Evolutionary conservation across 2,329 filamentous ascomycete species (phyloP).

Genomic region (Penicillium nordicum): DNA sequence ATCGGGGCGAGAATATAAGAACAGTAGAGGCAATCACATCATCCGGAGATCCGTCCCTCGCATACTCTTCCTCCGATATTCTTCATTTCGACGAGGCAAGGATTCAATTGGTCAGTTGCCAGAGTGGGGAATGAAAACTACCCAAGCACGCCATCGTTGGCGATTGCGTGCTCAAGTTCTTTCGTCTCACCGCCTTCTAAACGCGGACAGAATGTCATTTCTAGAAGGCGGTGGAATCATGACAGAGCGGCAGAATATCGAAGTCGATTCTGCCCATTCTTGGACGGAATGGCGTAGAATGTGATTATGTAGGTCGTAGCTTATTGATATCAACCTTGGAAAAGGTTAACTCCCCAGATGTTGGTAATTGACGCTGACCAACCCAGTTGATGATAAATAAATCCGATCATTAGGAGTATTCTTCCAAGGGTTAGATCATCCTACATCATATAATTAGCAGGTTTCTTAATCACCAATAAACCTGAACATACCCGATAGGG

Average conservation of each 20-base stretch:
- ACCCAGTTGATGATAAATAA: background rate
- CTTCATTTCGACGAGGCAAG: slow-evolving; percentile 10
- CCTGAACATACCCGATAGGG: background rate
- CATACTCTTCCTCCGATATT: slow-evolving; percentile 20
- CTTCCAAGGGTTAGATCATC: background rate
- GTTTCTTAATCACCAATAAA: background rate
- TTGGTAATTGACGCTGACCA: slow-evolving; percentile 4
- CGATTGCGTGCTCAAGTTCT: background rate
- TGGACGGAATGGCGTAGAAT: background rate
- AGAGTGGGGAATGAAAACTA: background rate
- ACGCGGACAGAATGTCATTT: background rate
- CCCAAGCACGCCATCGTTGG: background rate
- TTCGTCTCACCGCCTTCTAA: background rate
- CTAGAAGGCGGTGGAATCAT: background rate
- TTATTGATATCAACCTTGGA: background rate
- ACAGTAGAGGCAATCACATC: slow-evolving; percentile 33
- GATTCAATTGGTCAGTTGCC: slow-evolving; percentile 19
- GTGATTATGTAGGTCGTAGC: slow-evolving; percentile 21
- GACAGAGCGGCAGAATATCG: background rate
- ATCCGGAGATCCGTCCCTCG: slow-evolving; percentile 25
- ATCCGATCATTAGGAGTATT: background rate
- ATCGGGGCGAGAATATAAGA: slow-evolving; percentile 28
- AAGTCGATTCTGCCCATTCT: background rate
- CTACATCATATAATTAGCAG: background rate
- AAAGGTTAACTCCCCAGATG: background rate